phyloP scores from a whole-genome alignment of 192 early-diverging fungal species.

The Mortierella antarctica region DNA sequence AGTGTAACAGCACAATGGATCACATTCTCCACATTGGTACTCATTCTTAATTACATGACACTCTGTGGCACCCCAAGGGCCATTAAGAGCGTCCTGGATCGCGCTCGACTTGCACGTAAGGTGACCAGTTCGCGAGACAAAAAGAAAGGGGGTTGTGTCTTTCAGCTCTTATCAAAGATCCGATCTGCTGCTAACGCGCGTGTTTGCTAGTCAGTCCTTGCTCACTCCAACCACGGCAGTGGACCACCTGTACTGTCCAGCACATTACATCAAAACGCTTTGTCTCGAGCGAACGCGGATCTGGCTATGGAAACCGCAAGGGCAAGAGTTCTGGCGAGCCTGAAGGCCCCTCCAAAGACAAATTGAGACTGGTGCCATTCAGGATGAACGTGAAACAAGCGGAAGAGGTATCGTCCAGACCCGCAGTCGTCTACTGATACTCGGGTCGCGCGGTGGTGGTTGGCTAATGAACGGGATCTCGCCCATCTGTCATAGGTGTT shows the following conservation, averaged over 20 bases:
- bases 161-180: not conserved
- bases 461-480: not conserved
- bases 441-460: not conserved
- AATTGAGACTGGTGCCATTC: conserved; percentile 59
- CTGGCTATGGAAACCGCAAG: conserved; percentile 20
- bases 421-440: not conserved
- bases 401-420: conserved; percentile 49
- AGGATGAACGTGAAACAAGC: conserved; percentile 58
- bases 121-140: too few species aligned
- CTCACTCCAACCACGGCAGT: not conserved
- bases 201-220: not conserved
- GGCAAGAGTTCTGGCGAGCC: not conserved
- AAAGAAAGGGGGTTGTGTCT: not conserved
- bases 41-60: conserved; percentile 15
- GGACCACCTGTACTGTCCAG: not conserved
- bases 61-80: conserved; percentile 10
- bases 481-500: conserved; percentile 42
- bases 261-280: conserved; percentile 1
- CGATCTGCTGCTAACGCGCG: not conserved
- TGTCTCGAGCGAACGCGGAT: not conserved
- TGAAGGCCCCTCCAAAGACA: conserved; percentile 55
- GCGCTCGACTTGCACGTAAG: conserved; percentile 19
- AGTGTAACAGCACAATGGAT: too few species aligned
- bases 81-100: conserved; percentile 8
- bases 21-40: not conserved